Base-by-base conservation (phyloP, 1,139 yeast genomes). In the Wickerhamomyces sp. region DNA sequence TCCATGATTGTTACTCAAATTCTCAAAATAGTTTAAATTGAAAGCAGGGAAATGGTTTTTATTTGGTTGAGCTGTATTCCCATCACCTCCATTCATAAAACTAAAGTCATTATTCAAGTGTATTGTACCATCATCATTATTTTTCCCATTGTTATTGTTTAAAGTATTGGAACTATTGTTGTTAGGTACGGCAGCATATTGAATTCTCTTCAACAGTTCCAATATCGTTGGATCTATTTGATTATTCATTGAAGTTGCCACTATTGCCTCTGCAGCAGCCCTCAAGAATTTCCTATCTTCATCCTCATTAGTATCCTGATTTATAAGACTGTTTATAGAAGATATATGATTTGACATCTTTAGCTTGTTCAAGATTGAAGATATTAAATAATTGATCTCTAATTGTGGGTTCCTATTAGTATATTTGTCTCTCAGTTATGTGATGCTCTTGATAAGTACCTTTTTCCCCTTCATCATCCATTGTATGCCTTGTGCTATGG, bases 261-360 rank as follows among this genome's bases (percentile, higher is more conserved):
- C 61, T 11, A 58, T 58, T 10, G 62, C 62, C 43, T 58, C 62
- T 7, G 62, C 60, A 3, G 62, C 62, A 11, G 59, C 60, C 36
- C 59, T 44, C 14, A 58, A 45, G 45, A 58, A 58, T 46, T 52
- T 55, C 41, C 60, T 51, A 37, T 57, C 61, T 38, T 57, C 62
- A 44, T 58, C 62, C 27, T 56, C 57, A 6, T 39, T 41, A 8
- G 33, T 26, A 7, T 44, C 31, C 14, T 45, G 44, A 33, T 46
- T 44, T 18, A 45, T 42, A 27, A 45, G 32, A 34, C 35, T 37
- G 23, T 42, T 45, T 31, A 45, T 45, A 8, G 47, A 45, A 11
- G 45, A 23, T 27, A 45, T 42, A 11, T 45, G 36, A n/a, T 45
- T 39, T 2, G 47, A 39, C 47, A 45, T 45, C 9, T 31, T 39